A percentile compares a stretch with the other conserved stretches of the same genome.
Evolutionary conservation across 108 stramenopile genomes (phyloP).

Genomic region (Cylindrotheca closterium): DNA sequence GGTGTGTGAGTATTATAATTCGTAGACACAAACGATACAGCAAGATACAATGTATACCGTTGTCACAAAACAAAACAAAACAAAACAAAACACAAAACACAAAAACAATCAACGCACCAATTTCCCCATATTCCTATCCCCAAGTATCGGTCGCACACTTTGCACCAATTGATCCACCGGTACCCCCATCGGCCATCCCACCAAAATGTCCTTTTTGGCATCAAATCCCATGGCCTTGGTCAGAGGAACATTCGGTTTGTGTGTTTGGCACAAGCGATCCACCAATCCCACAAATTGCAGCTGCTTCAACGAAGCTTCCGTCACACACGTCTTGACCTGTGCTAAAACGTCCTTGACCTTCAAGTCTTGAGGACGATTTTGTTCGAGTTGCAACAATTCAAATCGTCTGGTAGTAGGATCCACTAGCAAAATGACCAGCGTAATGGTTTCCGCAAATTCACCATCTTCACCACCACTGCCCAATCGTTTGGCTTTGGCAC

Average conservation of each 20-base stretch:
- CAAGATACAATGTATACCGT: neutral
- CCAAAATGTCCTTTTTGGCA: conserved; percentile 46
- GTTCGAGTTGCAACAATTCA: conserved; percentile 83
- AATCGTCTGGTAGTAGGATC: conserved; percentile 74
- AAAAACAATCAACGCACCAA: conserved; percentile 42
- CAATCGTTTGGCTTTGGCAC: too few species aligned
- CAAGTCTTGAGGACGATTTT: conserved; percentile 55
- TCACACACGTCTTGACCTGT: conserved; percentile 62
- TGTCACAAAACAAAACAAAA: neutral
- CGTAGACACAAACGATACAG: too few species aligned
- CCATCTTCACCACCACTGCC: conserved; percentile 1
- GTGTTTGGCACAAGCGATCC: conserved; percentile 7
- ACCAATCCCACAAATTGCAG: conserved; percentile 36
- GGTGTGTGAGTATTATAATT: too few species aligned
- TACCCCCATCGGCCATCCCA: conserved; percentile 60
- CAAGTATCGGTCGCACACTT: conserved; percentile 64
- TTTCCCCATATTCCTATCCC: conserved; percentile 61
- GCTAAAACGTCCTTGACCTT: conserved; percentile 58
- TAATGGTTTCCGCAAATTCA: conserved; percentile 9
- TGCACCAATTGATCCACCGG: conserved; percentile 33
- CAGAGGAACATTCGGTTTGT: neutral
- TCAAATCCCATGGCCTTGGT: conserved; percentile 8
- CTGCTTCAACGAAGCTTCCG: conserved; percentile 51
- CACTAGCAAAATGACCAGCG: conserved; percentile 66
- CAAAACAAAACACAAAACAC: neutral